Conservation (phyloP, 371 early-diverging fungal genomes). For the Choanephora cucurbitarum region DNA sequence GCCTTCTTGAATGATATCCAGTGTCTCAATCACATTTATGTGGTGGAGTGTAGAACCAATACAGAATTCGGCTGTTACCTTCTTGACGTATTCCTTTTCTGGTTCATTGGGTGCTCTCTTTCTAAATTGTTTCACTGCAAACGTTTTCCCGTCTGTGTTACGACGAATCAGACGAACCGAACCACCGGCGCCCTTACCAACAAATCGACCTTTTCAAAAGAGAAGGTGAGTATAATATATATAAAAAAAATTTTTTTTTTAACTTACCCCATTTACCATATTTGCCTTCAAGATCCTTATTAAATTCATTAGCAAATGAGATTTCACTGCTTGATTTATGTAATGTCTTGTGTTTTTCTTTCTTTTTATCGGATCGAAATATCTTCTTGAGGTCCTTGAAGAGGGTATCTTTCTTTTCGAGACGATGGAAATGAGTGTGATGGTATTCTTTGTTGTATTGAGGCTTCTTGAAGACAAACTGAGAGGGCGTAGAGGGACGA, state of each 20-base stretch:
- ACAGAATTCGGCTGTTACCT: constrained; percentile 85
- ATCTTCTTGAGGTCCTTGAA: constrained; percentile 13
- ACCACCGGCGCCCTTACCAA: constrained; percentile 78
- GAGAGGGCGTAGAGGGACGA: constrained; percentile 30
- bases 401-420: constrained; percentile 20
- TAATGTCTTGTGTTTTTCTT: background rate
- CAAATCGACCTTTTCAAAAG: constrained; percentile 51
- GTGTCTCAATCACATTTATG: constrained; percentile 83
- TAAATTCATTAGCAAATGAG: constrained; percentile 32
- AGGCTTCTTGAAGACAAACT: constrained; percentile 46
- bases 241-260: constrained; percentile 1
- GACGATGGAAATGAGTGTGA: constrained; percentile 42
- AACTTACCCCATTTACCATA: constrained; percentile 35
- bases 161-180: constrained; percentile 66
- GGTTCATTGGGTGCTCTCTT: constrained; percentile 66
- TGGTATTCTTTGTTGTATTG: constrained; percentile 42
- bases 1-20: constrained; percentile 77
- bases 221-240: background rate
- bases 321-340: background rate
- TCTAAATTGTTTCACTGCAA: constrained; percentile 85
- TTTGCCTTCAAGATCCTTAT: constrained; percentile 27
- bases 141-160: constrained; percentile 56
- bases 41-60: constrained; percentile 82
- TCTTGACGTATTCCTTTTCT: constrained; percentile 79
- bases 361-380: constrained; percentile 8